phyloP scores from a whole-genome alignment of 208 protist genomes.

The Trypanosoma scelopori region DNA sequence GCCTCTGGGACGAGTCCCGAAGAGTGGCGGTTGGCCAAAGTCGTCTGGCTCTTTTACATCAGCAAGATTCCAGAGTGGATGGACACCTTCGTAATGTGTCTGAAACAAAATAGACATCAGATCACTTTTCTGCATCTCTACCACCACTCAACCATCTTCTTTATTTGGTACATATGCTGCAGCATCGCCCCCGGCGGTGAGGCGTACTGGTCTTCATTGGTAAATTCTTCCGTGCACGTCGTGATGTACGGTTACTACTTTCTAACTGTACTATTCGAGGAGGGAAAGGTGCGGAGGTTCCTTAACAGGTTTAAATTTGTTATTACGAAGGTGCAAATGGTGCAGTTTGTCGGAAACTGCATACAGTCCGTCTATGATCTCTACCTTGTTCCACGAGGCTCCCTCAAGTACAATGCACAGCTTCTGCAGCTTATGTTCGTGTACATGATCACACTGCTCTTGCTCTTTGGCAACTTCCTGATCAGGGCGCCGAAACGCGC shows the following conservation, averaged over 20 bases:
- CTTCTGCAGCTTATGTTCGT: conserved; percentile 66
- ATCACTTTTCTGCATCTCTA: conserved; percentile 83
- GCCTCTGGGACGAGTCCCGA: conserved; percentile 34
- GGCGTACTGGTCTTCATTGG: conserved; percentile 79
- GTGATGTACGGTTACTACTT: conserved; percentile 90
- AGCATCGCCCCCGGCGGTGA: conserved; percentile 58
- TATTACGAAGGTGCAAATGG: conserved; percentile 80
- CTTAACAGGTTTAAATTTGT: conserved; percentile 74
- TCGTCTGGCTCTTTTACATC: conserved; percentile 79
- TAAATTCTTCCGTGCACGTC: conserved; percentile 79
- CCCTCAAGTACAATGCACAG: conserved; percentile 48
- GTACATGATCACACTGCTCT: conserved; percentile 80
- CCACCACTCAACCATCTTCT: conserved; percentile 76
- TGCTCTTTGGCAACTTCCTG: conserved; percentile 78
- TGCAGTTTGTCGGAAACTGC: conserved; percentile 70
- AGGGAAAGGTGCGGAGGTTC: conserved; percentile 46
- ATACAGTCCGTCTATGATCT: conserved; percentile 71
- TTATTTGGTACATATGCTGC: conserved; percentile 70
- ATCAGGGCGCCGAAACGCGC: conserved; percentile 15
- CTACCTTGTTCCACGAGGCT: conserved; percentile 37
- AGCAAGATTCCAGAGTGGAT: conserved; percentile 80
- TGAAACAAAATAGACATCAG: conserved; percentile 79
- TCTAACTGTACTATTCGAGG: conserved; percentile 55
- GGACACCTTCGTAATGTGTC: conserved; percentile 73
- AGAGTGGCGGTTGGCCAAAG: conserved; percentile 65